Evolutionary conservation across 2,329 filamentous ascomycete species (phyloP).

Genomic region (Neoscytalidium dimidiatum): DNA sequence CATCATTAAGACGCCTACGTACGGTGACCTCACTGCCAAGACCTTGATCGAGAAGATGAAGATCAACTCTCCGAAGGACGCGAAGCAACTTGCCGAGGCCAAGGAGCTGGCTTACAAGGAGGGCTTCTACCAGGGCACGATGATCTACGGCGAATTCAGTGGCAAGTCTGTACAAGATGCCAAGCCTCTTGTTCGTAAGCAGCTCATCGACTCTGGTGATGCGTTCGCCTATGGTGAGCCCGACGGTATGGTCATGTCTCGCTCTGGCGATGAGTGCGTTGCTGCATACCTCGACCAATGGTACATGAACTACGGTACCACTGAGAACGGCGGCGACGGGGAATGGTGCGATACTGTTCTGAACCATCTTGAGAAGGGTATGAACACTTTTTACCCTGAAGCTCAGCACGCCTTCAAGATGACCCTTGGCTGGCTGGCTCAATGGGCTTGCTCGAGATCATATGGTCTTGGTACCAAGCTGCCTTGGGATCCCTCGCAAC

Average conservation of each 20-base stretch:
- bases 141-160: conserved; percentile 85
- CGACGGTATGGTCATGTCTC: conserved; percentile 82
- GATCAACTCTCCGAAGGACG: conserved; percentile 95
- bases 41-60: conserved; percentile 88
- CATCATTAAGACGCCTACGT: conserved; percentile 74
- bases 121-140: conserved; percentile 91
- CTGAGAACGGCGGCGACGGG: conserved; percentile 64
- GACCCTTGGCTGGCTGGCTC: conserved; percentile 87
- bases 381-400: conserved; percentile 75
- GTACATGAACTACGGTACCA: conserved; percentile 89
- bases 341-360: conserved; percentile 73
- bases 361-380: conserved; percentile 52
- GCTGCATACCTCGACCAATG: conserved; percentile 94
- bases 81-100: conserved; percentile 84
- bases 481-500: conserved; percentile 87
- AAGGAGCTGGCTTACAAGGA: conserved; percentile 98
- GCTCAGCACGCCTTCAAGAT: conserved; percentile 68
- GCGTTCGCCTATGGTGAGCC: conserved; percentile 95
- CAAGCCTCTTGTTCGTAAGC: conserved; percentile 79
- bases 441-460: conserved; percentile 91
- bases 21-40: conserved; percentile 81
- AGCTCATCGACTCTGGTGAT: conserved; percentile 73
- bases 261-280: conserved; percentile 90
- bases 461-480: conserved; percentile 93
- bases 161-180: conserved; percentile 84